These are phyloP conservation scores for Dactylonectria macrodidyma DNA, from an alignment of 2,329 filamentous ascomycete species.

Conservation along the genomic window DNA sequence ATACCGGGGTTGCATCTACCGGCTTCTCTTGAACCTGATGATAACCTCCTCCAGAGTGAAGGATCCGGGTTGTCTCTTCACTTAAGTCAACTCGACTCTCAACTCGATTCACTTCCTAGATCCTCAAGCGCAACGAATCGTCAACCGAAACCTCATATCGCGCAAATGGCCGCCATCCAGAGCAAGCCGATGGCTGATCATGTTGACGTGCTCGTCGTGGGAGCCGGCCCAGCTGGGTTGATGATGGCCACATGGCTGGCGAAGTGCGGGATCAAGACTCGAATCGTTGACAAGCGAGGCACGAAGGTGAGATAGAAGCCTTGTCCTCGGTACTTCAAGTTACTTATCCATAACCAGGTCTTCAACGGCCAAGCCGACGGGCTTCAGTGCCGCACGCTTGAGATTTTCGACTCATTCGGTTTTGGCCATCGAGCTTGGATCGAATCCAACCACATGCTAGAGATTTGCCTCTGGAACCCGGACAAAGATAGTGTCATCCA, in stretches of 20 bases:
- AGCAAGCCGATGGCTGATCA: conserved; percentile 15
- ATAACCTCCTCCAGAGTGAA: background rate
- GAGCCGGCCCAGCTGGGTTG: conserved; percentile 33
- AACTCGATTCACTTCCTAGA: background rate
- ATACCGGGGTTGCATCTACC: background rate
- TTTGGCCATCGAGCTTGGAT: conserved; percentile 75
- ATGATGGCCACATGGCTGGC: conserved; percentile 39
- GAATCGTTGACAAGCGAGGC: conserved; percentile 35
- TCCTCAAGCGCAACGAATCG: background rate
- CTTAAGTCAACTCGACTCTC: no score
- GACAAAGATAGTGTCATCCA: conserved; percentile 69
- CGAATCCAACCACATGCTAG: conserved; percentile 78
- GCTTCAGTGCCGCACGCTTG: conserved; percentile 74
- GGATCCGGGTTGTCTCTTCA: no score
- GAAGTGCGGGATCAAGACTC: conserved; percentile 37
- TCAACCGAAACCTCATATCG: background rate
- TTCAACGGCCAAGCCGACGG: conserved; percentile 62
- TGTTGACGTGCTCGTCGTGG: conserved; percentile 33
- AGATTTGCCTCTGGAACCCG: conserved; percentile 73
- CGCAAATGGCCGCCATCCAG: conserved; percentile 1
- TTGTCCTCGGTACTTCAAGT: background rate
- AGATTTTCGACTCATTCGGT: conserved; percentile 81
- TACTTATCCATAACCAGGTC: conserved; percentile 18
- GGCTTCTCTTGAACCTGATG: background rate
- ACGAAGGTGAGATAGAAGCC: conserved; percentile 21